A percentile compares a stretch with the other conserved stretches of the same genome.
phyloP scores from a whole-genome alignment of 139 green algal genomes.

The Gonium pectorale region DNA sequence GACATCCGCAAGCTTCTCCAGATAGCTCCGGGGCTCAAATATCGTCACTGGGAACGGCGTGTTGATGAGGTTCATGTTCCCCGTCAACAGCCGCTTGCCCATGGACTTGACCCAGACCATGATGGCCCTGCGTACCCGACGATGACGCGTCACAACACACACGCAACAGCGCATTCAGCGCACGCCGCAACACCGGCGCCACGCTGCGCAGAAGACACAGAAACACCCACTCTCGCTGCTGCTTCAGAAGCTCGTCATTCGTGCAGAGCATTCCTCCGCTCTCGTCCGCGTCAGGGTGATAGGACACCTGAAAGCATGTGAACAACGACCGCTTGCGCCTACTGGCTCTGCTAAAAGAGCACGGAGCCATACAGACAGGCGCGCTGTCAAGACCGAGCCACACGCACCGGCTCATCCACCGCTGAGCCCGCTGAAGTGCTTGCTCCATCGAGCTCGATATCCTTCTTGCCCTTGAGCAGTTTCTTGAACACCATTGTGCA shows the following conservation, averaged over 20 bases:
- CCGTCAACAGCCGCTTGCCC: constrained; percentile 72
- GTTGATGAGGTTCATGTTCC: constrained; percentile 88
- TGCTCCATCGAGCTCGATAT: not conserved
- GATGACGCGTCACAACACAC: too few relatives aligned
- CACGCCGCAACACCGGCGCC: too few relatives aligned
- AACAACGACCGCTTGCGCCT: not conserved
- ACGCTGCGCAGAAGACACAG: too few relatives aligned
- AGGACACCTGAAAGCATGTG: constrained; percentile 56
- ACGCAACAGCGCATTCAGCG: too few relatives aligned
- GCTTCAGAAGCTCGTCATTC: constrained; percentile 72
- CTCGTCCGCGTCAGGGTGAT: constrained; percentile 76
- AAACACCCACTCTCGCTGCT: constrained; percentile 71
- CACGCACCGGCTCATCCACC: constrained; percentile 8
- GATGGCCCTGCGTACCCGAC: constrained; percentile 80
- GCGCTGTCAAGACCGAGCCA: not conserved
- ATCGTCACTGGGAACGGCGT: constrained; percentile 85
- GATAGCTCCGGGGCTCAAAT: constrained; percentile 88
- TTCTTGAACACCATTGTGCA: constrained; percentile 38
- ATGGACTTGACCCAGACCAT: constrained; percentile 79
- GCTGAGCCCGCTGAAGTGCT: not conserved
- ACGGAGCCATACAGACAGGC: not conserved
- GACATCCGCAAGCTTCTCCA: constrained; percentile 89
- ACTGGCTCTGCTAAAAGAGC: too few relatives aligned
- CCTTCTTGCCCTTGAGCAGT: constrained; percentile 30
- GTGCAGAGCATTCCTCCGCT: constrained; percentile 77